Conservation (phyloP, 805 yeast genomes). For the Teunomyces panamensis region DNA sequence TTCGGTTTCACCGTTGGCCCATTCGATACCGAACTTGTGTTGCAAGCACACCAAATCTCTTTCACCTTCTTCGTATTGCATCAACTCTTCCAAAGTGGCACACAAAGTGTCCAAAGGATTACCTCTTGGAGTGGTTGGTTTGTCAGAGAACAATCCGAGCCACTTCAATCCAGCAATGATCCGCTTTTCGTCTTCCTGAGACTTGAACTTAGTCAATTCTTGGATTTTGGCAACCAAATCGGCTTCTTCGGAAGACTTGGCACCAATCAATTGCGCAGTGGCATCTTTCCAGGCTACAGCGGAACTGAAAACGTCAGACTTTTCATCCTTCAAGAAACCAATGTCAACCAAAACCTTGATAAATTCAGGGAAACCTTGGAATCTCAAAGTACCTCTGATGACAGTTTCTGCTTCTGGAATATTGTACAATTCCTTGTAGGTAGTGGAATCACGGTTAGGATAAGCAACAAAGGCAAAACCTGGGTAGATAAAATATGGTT, state of each 20-base stretch:
- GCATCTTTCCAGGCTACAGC: conserved; percentile 87
- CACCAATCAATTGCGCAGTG: conserved; percentile 69
- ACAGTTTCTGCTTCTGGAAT: conserved; percentile 98
- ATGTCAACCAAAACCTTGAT: conserved; percentile 91
- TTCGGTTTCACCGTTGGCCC: conserved; percentile 91
- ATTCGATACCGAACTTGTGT: conserved; percentile 96
- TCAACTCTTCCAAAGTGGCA: conserved; percentile 90
- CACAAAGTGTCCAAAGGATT: conserved; percentile 95
- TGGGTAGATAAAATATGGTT: conserved; percentile 93
- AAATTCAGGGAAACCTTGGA: conserved; percentile 98
- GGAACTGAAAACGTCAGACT: conserved; percentile 53
- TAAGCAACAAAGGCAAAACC: conserved; percentile 93
- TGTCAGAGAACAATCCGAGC: conserved; percentile 87
- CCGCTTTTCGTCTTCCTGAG: conserved; percentile 78
- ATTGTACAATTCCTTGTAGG: conserved; percentile 84
- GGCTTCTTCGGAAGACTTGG: conserved; percentile 62
- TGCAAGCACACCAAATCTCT: conserved; percentile 93
- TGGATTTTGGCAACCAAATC: conserved; percentile 77
- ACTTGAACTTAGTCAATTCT: conserved; percentile 75
- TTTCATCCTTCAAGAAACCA: conserved; percentile 84
- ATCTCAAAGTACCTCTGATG: conserved; percentile 95
- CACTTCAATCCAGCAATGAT: conserved; percentile 86
- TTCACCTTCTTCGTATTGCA: conserved; percentile 95
- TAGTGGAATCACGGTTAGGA: conserved; percentile 97
- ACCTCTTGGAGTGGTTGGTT: conserved; percentile 78